Conservation (phyloP, 2,329 filamentous ascomycete genomes). For the Nannizzia gypsea region DNA sequence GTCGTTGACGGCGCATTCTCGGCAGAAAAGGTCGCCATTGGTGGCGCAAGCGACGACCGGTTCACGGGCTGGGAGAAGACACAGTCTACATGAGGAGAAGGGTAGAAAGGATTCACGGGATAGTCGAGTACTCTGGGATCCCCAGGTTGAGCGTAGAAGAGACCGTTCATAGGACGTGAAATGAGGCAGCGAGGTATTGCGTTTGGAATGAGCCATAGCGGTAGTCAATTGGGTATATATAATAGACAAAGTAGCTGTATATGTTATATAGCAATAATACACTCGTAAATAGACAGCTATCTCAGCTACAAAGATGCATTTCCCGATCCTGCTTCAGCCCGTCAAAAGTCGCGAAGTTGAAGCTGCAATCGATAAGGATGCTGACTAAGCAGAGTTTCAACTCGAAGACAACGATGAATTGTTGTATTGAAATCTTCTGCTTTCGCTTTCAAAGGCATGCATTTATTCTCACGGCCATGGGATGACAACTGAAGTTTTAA, state of each 20-base stretch:
- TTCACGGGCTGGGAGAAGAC: conserved; percentile 65
- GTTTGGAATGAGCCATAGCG: conserved; percentile 48
- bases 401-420: not conserved
- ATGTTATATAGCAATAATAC: not conserved
- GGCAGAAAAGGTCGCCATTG: conserved; percentile 83
- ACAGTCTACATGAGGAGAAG: conserved; percentile 80
- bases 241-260: not conserved
- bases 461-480: no score
- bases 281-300: not conserved
- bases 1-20: conserved; percentile 84
- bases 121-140: conserved; percentile 68
- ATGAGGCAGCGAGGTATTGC: conserved; percentile 82
- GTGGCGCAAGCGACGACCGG: conserved; percentile 72
- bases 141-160: conserved; percentile 72
- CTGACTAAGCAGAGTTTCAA: not conserved
- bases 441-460: conserved; percentile 2
- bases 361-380: not conserved
- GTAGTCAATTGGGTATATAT: not conserved
- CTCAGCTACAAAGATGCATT: not conserved
- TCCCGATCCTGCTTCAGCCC: not conserved
- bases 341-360: not conserved
- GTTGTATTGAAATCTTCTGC: not conserved
- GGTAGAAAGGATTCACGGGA: conserved; percentile 83
- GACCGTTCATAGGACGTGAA: conserved; percentile 87
- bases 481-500: no score